A percentile compares a stretch with the other conserved stretches of the same genome.
Evolutionary conservation across 345 rosid genomes (phyloP).

Genomic region (Syzygium oleosum): DNA sequence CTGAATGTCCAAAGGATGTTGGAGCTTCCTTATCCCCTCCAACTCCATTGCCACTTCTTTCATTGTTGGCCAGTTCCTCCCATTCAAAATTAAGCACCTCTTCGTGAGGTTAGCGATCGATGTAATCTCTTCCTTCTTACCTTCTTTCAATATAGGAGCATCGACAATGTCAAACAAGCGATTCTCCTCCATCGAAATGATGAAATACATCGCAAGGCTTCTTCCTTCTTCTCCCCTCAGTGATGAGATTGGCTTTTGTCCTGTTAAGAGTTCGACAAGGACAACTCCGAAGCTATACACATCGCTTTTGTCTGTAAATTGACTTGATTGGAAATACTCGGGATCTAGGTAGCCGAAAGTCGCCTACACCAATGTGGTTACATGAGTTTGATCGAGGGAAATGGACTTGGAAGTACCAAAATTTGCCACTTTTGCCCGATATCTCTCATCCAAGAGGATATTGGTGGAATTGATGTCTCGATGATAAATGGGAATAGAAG

Average conservation of each 20-base stretch:
- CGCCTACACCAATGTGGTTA: background rate
- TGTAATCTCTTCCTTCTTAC: background rate
- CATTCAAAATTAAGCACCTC: background rate
- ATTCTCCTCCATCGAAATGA: background rate
- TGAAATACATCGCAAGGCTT: too few relatives aligned
- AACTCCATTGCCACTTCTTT: background rate
- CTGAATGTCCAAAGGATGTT: background rate
- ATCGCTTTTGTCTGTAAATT: too few relatives aligned
- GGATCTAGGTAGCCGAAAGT: background rate
- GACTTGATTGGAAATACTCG: background rate
- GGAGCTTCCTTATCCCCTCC: background rate
- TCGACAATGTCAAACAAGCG: background rate
- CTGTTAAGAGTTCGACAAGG: background rate
- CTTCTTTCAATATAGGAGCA: background rate
- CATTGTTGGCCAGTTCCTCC: background rate
- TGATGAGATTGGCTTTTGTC: background rate
- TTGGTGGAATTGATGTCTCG: background rate
- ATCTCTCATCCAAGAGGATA: background rate
- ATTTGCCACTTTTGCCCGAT: background rate
- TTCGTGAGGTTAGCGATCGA: background rate
- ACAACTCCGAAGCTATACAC: background rate
- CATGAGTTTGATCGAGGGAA: background rate
- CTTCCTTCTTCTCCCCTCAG: background rate
- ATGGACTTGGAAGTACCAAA: fast-evolving
- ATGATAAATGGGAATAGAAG: background rate